Conservation (phyloP, 129 eudicot genomes). For the Saposhnikovia divaricata region DNA sequence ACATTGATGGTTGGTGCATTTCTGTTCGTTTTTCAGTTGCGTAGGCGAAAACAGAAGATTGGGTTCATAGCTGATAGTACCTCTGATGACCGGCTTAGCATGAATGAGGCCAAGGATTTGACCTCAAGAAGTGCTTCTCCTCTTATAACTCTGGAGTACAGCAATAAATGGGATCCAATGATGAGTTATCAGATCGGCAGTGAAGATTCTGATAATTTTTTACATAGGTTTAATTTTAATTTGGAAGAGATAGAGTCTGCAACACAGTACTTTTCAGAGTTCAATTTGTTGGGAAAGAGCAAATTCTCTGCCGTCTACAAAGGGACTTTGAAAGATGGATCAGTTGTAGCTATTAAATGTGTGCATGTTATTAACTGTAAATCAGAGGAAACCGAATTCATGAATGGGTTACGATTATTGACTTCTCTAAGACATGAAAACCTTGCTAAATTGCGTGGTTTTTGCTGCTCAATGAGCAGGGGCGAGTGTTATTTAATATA, state of each 20-base stretch:
- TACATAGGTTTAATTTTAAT: conserved; percentile 47
- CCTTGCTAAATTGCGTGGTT: conserved; percentile 59
- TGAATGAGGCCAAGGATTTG: conserved; percentile 32
- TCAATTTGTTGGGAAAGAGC: conserved; percentile 62
- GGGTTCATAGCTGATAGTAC: conserved; percentile 43
- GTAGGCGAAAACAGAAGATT: conserved; percentile 67
- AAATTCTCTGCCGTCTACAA: conserved; percentile 76
- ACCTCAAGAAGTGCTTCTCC: conserved; percentile 52
- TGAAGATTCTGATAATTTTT: conserved; percentile 15
- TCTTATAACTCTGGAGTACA: conserved; percentile 36
- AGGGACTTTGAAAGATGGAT: conserved; percentile 69
- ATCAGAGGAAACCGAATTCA: conserved; percentile 78
- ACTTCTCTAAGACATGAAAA: conserved; percentile 72
- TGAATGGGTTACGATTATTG: conserved; percentile 64
- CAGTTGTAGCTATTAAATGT: conserved; percentile 69
- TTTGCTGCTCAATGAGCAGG: conserved; percentile 70
- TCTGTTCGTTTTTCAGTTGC: conserved; percentile 27
- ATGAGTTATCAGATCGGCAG: conserved; percentile 17
- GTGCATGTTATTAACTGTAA: conserved; percentile 67
- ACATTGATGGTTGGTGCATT: conserved; percentile 33
- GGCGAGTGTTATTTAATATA: conserved; percentile 82
- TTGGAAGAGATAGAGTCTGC: conserved; percentile 94
- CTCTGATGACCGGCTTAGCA: conserved; percentile 52
- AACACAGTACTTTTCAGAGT: conserved; percentile 72
- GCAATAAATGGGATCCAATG: conserved; percentile 57